phyloP scores from a whole-genome alignment of 192 early-diverging fungal species.

The Geosiphon pyriformis region DNA sequence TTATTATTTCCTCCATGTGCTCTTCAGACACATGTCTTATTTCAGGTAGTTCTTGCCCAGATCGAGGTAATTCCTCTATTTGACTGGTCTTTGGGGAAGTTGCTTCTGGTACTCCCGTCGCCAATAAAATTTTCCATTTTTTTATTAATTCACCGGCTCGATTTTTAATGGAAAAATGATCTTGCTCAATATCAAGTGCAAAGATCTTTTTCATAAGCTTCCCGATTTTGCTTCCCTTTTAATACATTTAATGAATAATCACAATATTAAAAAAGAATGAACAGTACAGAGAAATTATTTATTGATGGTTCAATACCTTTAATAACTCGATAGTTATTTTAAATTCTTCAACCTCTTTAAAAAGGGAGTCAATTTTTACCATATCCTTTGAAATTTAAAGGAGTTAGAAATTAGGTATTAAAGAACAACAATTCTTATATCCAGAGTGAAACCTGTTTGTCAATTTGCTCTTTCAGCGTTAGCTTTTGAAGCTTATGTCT shows the following conservation, averaged over 20 bases:
- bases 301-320: slow-evolving; percentile 23
- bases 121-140: slow-evolving; percentile 35
- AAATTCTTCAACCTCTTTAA: slow-evolving; percentile 36
- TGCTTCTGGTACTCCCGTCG: not conserved
- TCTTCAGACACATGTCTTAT: too few relatives aligned
- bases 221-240: slow-evolving; percentile 40
- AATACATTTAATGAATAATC: not conserved
- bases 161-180: slow-evolving; percentile 29
- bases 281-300: not conserved
- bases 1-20: too few relatives aligned
- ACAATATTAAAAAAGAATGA: not conserved
- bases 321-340: slow-evolving; percentile 34
- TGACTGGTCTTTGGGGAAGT: not conserved
- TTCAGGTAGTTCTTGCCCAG: too few relatives aligned
- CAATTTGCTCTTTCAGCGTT: slow-evolving; percentile 27
- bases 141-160: slow-evolving; percentile 32
- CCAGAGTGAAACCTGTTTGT: slow-evolving; percentile 20
- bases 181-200: slow-evolving; percentile 26
- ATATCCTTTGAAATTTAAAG: slow-evolving; percentile 20
- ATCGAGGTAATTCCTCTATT: not conserved
- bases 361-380: slow-evolving; percentile 29
- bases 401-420: not conserved
- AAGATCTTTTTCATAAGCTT: slow-evolving; percentile 40
- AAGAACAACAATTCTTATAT: not conserved
- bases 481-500: slow-evolving; percentile 39